Percentiles rank a stretch among this genome's conserved stretches.
These are phyloP conservation scores for Umbilicus rupestris DNA, from an alignment of 164 flowering plant genomes.

Conservation along the genomic window DNA sequence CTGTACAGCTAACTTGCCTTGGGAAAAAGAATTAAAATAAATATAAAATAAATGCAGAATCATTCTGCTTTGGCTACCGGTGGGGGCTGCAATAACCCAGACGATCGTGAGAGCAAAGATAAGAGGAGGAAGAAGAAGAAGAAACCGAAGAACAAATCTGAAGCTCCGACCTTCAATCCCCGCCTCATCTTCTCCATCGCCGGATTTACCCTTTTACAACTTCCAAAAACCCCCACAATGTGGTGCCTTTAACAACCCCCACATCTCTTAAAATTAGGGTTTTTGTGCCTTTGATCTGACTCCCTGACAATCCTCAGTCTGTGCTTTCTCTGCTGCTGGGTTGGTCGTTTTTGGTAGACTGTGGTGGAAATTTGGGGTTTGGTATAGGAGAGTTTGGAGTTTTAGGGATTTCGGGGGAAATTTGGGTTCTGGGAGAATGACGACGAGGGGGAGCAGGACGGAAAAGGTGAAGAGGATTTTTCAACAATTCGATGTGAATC, in stretches of 20 bases:
- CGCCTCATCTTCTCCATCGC: neutral
- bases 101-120: neutral
- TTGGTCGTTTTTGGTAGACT: neutral
- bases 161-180: neutral
- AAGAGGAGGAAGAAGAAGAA: neutral
- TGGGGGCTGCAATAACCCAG: neutral
- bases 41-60: neutral
- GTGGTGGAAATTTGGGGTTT: neutral
- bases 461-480: constrained; percentile 93
- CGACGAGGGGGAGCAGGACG: constrained; percentile 68
- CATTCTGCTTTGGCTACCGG: neutral
- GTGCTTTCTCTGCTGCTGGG: neutral
- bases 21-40: neutral
- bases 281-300: neutral
- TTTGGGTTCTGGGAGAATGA: neutral
- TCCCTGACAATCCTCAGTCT: neutral
- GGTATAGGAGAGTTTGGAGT: neutral
- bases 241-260: neutral
- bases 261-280: neutral
- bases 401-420: neutral
- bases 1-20: neutral
- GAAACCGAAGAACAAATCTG: neutral
- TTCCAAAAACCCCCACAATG: neutral
- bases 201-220: neutral
- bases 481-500: constrained; percentile 67